Evolutionary conservation across 164 flowering plant species (phyloP).

Genomic region (grape (Vitis vinifera)): DNA sequence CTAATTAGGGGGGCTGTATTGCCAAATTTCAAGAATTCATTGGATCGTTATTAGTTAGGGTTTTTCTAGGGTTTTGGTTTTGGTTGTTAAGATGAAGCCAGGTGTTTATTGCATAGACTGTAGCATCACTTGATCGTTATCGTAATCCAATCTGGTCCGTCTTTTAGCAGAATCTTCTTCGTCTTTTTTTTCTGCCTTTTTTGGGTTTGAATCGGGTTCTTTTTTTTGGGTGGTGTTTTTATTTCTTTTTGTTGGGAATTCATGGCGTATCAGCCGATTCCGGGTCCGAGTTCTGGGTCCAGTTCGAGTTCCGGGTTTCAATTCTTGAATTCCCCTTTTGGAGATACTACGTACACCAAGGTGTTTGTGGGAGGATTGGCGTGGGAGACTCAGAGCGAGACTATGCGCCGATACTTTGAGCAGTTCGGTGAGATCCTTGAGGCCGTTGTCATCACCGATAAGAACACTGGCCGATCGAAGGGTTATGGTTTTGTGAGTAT

Average conservation of each 20-base stretch:
- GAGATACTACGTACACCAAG: constrained; percentile 93
- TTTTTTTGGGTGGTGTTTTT: background rate
- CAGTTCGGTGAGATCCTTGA: constrained; percentile 96
- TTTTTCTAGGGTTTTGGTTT: constrained; percentile 45
- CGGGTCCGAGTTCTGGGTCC: constrained; percentile 63
- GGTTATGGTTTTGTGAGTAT: constrained; percentile 99
- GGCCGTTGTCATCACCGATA: constrained; percentile 95
- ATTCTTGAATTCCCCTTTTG: constrained; percentile 84
- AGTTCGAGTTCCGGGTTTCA: constrained; percentile 63
- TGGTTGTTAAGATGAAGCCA: constrained; percentile 12
- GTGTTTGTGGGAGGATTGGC: constrained; percentile 98
- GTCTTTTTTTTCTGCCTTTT: constrained; percentile 12
- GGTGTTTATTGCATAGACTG: constrained; percentile 25
- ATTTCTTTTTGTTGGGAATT: constrained; percentile 1
- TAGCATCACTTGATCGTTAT: constrained; percentile 19
- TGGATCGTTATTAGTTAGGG: constrained; percentile 26
- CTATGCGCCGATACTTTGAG: constrained; percentile 80
- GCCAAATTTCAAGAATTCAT: background rate
- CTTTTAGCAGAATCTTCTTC: background rate
- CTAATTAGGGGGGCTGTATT: no score
- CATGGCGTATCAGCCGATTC: constrained; percentile 67
- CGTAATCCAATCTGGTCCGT: constrained; percentile 1
- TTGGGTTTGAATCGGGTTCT: background rate
- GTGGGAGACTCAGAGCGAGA: constrained; percentile 97
- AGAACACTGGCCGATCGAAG: constrained; percentile 93